Percentiles rank a stretch among this genome's conserved stretches.
These are phyloP conservation scores for Nitzschia sp. DNA, from an alignment of 108 stramenopile species.

Conservation along the genomic window DNA sequence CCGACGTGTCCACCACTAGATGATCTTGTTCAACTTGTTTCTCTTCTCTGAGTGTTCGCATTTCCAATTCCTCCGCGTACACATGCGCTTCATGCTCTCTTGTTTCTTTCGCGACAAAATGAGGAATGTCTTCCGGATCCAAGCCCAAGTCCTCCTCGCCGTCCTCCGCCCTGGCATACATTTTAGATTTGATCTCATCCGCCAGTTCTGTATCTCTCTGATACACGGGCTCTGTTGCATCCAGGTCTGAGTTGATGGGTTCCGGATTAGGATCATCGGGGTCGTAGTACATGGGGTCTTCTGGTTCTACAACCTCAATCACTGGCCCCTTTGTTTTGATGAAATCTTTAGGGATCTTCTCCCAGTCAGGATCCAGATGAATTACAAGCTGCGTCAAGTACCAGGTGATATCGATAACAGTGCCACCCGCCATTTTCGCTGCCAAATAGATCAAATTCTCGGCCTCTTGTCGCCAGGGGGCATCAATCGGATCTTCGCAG, in stretches of 20 bases:
- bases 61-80: slow-evolving; percentile 25
- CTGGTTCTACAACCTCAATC: slow-evolving; percentile 52
- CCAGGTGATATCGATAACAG: slow-evolving; percentile 81
- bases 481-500: slow-evolving; percentile 79
- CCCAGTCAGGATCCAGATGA: slow-evolving; percentile 30
- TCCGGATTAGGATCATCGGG: slow-evolving; percentile 69
- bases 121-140: slow-evolving; percentile 38
- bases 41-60: slow-evolving; percentile 10
- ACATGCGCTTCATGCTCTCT: slow-evolving; percentile 36
- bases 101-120: slow-evolving; percentile 24
- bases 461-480: slow-evolving; percentile 71
- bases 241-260: slow-evolving; percentile 37
- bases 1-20: slow-evolving; percentile 53
- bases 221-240: slow-evolving; percentile 44
- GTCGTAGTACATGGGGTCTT: slow-evolving; percentile 42
- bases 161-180: slow-evolving; percentile 48
- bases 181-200: slow-evolving; percentile 9
- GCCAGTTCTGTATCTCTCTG: slow-evolving; percentile 45
- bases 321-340: slow-evolving; percentile 52
- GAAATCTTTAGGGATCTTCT: slow-evolving; percentile 9
- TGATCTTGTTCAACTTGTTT: slow-evolving; percentile 20
- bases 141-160: slow-evolving; percentile 56
- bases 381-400: slow-evolving; percentile 68
- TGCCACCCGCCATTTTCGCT: slow-evolving; percentile 49
- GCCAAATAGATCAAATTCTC: slow-evolving; percentile 65